phyloP scores from a whole-genome alignment of 1,284 basidiomycete genomes.

The Trichosporon ovoides region DNA sequence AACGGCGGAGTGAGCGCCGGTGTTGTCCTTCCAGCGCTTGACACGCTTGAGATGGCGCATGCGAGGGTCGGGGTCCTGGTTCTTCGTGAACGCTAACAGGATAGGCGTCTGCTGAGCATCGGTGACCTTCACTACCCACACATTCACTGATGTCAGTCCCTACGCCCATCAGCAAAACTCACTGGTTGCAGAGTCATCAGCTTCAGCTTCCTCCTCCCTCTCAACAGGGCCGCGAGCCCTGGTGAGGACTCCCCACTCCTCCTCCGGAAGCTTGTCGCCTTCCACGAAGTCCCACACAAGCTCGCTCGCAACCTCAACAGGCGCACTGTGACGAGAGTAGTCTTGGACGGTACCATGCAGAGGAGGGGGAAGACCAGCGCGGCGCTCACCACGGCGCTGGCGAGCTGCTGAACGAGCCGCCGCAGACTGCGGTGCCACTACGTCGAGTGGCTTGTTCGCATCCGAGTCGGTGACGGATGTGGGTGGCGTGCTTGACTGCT shows the following conservation, averaged over 20 bases:
- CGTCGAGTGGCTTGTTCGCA: neutral
- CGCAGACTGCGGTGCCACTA: neutral
- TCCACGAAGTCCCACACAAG: conserved; percentile 26
- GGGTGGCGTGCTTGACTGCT: neutral
- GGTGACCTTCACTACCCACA: conserved; percentile 81
- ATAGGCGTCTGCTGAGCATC: conserved; percentile 49
- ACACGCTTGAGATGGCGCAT: conserved; percentile 72
- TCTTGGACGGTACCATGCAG: conserved; percentile 24
- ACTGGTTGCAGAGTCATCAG: conserved; percentile 28
- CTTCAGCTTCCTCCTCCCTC: conserved; percentile 33
- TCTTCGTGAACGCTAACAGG: conserved; percentile 17
- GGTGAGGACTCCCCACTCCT: conserved; percentile 22
- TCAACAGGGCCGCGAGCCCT: conserved; percentile 37
- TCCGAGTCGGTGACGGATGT: neutral
- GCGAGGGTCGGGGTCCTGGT: conserved; percentile 51
- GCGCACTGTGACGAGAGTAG: conserved; percentile 13
- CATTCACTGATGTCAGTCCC: conserved; percentile 53
- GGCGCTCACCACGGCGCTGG: conserved; percentile 8
- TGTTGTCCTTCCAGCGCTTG: conserved; percentile 8
- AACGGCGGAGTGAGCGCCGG: conserved; percentile 22
- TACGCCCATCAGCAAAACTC: conserved; percentile 15
- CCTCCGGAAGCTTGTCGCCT: conserved; percentile 11
- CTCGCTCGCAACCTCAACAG: conserved; percentile 26
- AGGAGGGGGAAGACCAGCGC: conserved; percentile 26
- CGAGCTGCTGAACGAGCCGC: neutral